Conservation (phyloP, 257 asterid genomes). For the Solanum arcanum region DNA sequence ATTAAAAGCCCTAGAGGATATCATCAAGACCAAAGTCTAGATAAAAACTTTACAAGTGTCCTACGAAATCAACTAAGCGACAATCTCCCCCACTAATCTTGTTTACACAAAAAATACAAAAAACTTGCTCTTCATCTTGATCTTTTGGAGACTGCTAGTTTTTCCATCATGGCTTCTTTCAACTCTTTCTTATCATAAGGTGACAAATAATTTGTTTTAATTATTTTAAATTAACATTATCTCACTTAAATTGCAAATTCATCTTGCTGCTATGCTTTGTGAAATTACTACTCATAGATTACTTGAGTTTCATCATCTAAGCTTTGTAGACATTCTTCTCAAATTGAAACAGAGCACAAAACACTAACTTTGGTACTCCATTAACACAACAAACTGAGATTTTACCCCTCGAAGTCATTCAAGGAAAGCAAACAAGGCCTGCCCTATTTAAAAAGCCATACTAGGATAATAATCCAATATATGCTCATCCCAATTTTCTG, state of each 20-base stretch:
- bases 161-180: not conserved
- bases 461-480: not conserved
- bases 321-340: not conserved
- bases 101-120: not conserved
- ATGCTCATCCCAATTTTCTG: slow-evolving; percentile 32
- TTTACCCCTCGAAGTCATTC: not conserved
- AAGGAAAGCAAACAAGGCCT: not conserved
- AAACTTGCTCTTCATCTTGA: not conserved
- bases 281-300: not conserved
- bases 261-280: not conserved
- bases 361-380: not conserved
- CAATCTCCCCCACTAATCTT: not conserved
- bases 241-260: not conserved
- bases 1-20: not conserved
- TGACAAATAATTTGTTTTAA: not conserved
- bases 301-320: not conserved
- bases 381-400: not conserved
- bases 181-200: not conserved
- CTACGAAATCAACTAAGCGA: not conserved
- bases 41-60: not conserved
- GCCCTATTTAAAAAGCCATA: not conserved
- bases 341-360: not conserved
- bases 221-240: not conserved
- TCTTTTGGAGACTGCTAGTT: not conserved
- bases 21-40: not conserved